Evolutionary conservation across 2,329 filamentous ascomycete genomes (phyloP), one percentile per base, ranked within the genome.

Genomic region (Sarocladium kiliense): DNA sequence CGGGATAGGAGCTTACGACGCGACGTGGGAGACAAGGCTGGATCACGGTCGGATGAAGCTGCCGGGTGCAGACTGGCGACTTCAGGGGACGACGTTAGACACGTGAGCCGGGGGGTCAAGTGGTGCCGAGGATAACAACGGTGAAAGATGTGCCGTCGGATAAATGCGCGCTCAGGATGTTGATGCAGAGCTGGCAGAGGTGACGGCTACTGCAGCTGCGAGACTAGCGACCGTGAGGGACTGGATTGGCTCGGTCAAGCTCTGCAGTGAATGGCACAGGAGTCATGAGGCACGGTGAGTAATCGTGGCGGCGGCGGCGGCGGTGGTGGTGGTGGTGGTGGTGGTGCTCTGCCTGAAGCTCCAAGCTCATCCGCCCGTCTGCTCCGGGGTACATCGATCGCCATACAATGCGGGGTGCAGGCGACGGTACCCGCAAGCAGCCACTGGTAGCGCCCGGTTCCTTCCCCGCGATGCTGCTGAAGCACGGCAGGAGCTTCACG

Each of bases 351-450:
- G 30, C 30, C 30, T 32, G 30, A 12, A n/a, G 36, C 18, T 39
- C 36, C 12, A 16, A 39, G 36, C 36, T 39, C 36, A 39, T 9
- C 18, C 18, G 16, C 7, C 16, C 12, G 16, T 39, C 21, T 45
- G 41, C 41, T 21, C 41, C 9, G 41, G 18, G 41, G 41, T 45
- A 45, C 41, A 9, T 23, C 7, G 18, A 16, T 26, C 11, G 11
- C 10, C 25, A 32, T 19, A n/a, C 44, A 49, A 27, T 32, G 44
- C 44, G 44, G 44, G 44, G 44, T 49, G 44, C 44, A 49, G 41
- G 21, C 11, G n/a, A 11, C 7, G 21, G 41, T 45, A 45, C 41
- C 21, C 18, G 11, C 6, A 26, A 21, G 41, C 41, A 25, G 11
- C 18, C 41, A 10, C 41, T 23, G 16, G 18, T 45, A 16, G 16